Base-by-base conservation (phyloP, 495 filamentous ascomycete genomes). In the Penicillium lagena region DNA sequence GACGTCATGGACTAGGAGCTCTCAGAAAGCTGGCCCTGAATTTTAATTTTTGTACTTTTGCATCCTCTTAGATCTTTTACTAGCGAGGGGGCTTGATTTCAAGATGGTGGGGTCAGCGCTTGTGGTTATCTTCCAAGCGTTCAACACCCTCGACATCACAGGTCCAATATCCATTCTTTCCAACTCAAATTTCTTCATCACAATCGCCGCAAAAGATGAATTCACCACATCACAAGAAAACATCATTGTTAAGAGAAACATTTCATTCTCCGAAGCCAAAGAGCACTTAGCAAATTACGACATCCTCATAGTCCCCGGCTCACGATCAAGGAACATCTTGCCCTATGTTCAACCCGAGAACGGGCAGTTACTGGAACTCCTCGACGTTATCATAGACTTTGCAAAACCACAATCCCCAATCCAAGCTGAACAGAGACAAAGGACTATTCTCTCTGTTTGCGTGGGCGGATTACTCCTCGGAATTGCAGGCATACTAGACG, bases 261-360 rank as follows among this genome's bases (percentile, higher is more conserved):
- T 22, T 22, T 22, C 22, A 22, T 22, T 22, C 22, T 22, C 22
- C n/a, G 36, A 39, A 15, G 43, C 43, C 11, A 27, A 45, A 15
- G 7, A 10, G 14, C 28, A 17, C 1, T 13, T 45, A 7, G 28
- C 36, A n/a, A 35, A 39, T 11, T 45, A 38, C 11, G 36, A 45
- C 12, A 45, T 45, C 9, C 15, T 39, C 9, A 34, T 45, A n/a
- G 43, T 45, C 12, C 43, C 43, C n/a, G 43, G 43, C 7, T 12
- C 43, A 39, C 28, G 43, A 39, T 37, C 43, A 10, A 15, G 1
- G 9, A 33, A 39, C 13, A 34, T 39, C 14, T 22, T 45, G 14
- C 43, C 43, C 2, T 12, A 31, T 22, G 13, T 45, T 7, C 29
- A 45, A 34, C 12, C 43, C 9, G 14, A 45, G 36, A 17, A 34